Conservation (phyloP, 768 basidiomycete species). For the Pluteus cervinus region DNA sequence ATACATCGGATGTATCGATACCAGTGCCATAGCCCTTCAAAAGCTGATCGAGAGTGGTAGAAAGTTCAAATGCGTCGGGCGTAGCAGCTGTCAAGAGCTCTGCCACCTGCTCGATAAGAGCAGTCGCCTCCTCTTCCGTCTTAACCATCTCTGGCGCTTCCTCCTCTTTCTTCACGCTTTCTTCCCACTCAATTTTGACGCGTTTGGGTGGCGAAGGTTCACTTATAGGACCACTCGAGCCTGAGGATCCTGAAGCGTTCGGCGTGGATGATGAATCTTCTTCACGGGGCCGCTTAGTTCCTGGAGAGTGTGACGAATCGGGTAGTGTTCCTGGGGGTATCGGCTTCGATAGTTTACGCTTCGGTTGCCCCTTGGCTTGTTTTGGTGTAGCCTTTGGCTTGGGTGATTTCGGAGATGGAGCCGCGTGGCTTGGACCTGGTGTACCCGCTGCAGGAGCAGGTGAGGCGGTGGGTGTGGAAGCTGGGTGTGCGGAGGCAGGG, state of each 20-base stretch:
- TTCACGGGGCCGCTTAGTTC: constrained; percentile 45
- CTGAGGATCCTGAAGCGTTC: constrained; percentile 17
- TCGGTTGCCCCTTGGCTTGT: constrained; percentile 14
- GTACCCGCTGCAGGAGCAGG: constrained; percentile 68
- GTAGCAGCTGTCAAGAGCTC: constrained; percentile 50
- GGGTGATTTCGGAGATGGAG: constrained; percentile 71
- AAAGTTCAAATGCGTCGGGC: constrained; percentile 43
- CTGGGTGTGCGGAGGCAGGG: constrained; percentile 45
- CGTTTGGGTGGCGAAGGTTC: constrained; percentile 71
- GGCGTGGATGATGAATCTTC: no score
- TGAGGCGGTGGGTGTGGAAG: constrained; percentile 42
- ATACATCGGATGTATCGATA: constrained; percentile 34
- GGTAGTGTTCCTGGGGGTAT: constrained; percentile 17
- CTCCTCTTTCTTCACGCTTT: constrained; percentile 37
- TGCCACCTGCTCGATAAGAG: constrained; percentile 59
- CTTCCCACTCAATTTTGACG: constrained; percentile 67
- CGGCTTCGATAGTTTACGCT: constrained; percentile 27
- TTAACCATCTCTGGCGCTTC: constrained; percentile 45
- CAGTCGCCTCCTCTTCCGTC: constrained; percentile 59
- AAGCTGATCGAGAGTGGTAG: constrained; percentile 57
- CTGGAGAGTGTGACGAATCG: constrained; percentile 14
- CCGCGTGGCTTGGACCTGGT: no score
- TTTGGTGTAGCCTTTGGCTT: constrained; percentile 55
- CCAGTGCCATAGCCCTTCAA: constrained; percentile 45
- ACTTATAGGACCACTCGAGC: constrained; percentile 25